Conservation (phyloP, 1,284 basidiomycete genomes). For the Neolentinus lepideus region DNA sequence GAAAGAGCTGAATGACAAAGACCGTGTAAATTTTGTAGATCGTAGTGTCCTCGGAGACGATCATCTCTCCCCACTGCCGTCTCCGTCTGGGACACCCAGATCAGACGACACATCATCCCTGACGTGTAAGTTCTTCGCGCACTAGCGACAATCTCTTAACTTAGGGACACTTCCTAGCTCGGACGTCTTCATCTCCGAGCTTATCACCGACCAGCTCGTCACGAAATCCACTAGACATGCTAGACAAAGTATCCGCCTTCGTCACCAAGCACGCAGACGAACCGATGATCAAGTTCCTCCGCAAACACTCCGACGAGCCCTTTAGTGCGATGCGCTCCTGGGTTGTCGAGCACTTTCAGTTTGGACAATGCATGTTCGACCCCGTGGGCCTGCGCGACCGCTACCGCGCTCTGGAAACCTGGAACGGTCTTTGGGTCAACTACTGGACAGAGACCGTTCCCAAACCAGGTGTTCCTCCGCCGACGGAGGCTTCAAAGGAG, state of each 20-base stretch:
- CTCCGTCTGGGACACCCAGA: background rate
- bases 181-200: slow-evolving; percentile 4
- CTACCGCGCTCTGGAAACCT: slow-evolving; percentile 35
- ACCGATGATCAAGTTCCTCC: slow-evolving; percentile 35
- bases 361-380: slow-evolving; percentile 50
- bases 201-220: slow-evolving; percentile 11
- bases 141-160: background rate
- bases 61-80: slow-evolving; percentile 1
- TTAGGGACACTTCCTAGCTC: background rate
- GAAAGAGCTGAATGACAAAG: slow-evolving; percentile 35
- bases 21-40: slow-evolving; percentile 35
- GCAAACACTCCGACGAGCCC: slow-evolving; percentile 43
- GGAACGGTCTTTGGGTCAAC: slow-evolving; percentile 45
- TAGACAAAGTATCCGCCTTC: slow-evolving; percentile 28
- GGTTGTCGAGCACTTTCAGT: slow-evolving; percentile 47
- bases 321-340: slow-evolving; percentile 37
- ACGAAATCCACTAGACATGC: slow-evolving; percentile 11
- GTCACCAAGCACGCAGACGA: slow-evolving; percentile 31
- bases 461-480: background rate
- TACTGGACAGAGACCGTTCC: slow-evolving; percentile 35
- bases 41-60: slow-evolving; percentile 14
- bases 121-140: background rate
- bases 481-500: background rate
- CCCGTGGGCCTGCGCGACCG: slow-evolving; percentile 37
- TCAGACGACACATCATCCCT: background rate